Conservation (phyloP, 139 green algal genomes). For the Chlorella sorokiniana region DNA sequence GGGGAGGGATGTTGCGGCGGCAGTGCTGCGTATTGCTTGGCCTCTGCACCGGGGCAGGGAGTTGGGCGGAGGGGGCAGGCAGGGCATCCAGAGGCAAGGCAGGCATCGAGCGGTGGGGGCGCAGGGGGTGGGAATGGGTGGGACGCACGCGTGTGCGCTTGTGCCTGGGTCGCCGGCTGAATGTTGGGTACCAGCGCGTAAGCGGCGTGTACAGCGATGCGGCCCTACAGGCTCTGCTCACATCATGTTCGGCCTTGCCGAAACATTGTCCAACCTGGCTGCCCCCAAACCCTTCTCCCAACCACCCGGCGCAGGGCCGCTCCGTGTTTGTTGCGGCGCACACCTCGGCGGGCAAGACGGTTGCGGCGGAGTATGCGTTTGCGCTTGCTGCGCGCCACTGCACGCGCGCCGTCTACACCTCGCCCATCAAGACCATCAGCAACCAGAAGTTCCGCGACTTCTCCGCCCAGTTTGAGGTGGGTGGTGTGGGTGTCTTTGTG, state of each 20-base stretch:
- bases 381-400: conserved; percentile 84
- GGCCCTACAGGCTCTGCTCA: no score
- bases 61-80: no score
- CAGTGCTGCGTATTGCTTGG: no score
- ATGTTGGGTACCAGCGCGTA: no score
- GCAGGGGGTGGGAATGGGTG: no score
- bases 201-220: no score
- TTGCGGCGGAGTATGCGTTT: conserved; percentile 97
- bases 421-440: conserved; percentile 98
- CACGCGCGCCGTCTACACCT: conserved; percentile 91
- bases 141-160: no score
- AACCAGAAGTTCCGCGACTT: conserved; percentile 99
- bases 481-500: background rate
- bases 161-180: no score
- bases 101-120: no score
- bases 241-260: background rate
- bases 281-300: background rate
- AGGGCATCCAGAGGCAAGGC: no score
- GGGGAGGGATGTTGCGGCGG: background rate
- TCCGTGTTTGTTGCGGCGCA: conserved; percentile 95
- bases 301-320: conserved; percentile 26
- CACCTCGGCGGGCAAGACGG: conserved; percentile 96
- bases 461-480: conserved; percentile 78
- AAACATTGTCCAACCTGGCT: background rate
- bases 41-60: background rate